Evolutionary conservation across 2,329 filamentous ascomycete species (phyloP).

Genomic region (Fusarium tupiense): DNA sequence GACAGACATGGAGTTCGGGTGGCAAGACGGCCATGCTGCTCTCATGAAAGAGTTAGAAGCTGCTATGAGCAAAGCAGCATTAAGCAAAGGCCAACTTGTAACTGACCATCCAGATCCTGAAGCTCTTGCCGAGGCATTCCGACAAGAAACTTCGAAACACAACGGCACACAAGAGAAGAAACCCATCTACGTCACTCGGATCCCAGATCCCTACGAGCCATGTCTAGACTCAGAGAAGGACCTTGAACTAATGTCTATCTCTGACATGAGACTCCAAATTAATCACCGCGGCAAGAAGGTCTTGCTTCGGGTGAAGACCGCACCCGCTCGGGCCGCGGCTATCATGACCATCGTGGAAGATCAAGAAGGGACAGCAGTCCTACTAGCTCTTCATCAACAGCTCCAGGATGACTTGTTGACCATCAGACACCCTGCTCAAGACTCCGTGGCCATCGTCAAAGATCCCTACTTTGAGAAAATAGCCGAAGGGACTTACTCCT

Average conservation of each 20-base stretch:
- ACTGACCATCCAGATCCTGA: background rate
- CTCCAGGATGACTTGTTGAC: slow-evolving; percentile 47
- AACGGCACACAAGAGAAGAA: background rate
- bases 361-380: slow-evolving; percentile 45
- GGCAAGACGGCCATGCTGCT: background rate
- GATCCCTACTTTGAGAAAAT: slow-evolving; percentile 62
- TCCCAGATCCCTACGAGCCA: slow-evolving; percentile 6
- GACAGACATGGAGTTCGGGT: background rate
- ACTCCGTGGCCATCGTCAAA: slow-evolving; percentile 56
- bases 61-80: background rate
- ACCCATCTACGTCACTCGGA: background rate
- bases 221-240: background rate
- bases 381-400: slow-evolving; percentile 55
- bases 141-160: background rate
- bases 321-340: slow-evolving; percentile 21
- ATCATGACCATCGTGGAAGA: slow-evolving; percentile 52
- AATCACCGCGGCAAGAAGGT: slow-evolving; percentile 32
- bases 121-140: background rate
- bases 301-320: slow-evolving; percentile 34
- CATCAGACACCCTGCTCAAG: slow-evolving; percentile 48
- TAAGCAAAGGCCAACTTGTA: slow-evolving; percentile 9
- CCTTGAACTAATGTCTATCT: slow-evolving; percentile 1
- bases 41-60: background rate
- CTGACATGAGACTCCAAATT: slow-evolving; percentile 20
- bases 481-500: slow-evolving; percentile 50